Conservation (phyloP, 2,329 filamentous ascomycete species). For the Fusarium chuoi region DNA sequence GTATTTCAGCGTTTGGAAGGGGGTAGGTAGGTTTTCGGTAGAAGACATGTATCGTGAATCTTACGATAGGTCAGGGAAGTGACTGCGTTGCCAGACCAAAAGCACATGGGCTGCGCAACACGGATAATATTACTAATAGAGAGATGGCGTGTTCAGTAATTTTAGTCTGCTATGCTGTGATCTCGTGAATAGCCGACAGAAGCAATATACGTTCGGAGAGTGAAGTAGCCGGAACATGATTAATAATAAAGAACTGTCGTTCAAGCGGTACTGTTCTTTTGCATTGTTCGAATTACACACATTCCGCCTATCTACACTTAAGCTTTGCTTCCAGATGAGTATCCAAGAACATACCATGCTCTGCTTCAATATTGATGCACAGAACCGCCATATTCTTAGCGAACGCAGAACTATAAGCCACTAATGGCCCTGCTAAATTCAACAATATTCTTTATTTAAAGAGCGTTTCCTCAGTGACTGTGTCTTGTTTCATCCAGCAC, state of each 20-base stretch:
- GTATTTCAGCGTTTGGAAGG: neutral
- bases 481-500: neutral
- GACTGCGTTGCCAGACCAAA: neutral
- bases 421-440: rapidly evolving
- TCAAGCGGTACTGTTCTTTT: neutral
- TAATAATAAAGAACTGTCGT: no score
- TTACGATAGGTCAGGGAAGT: neutral
- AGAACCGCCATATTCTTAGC: no score
- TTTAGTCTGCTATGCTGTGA: neutral
- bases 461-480: rapidly evolving
- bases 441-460: neutral
- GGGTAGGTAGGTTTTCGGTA: no score
- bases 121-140: rapidly evolving
- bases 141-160: neutral
- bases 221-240: no score
- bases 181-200: rapidly evolving
- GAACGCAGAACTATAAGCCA: neutral
- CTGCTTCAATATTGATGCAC: neutral
- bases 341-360: neutral
- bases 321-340: neutral
- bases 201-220: neutral
- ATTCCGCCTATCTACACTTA: rapidly evolving
- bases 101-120: neutral
- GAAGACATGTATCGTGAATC: no score
- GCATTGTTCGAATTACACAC: neutral